A percentile compares a stretch with the other conserved stretches of the same genome.
Conservation (phyloP, 1,284 basidiomycete species). For the Austroboletus niveus region DNA sequence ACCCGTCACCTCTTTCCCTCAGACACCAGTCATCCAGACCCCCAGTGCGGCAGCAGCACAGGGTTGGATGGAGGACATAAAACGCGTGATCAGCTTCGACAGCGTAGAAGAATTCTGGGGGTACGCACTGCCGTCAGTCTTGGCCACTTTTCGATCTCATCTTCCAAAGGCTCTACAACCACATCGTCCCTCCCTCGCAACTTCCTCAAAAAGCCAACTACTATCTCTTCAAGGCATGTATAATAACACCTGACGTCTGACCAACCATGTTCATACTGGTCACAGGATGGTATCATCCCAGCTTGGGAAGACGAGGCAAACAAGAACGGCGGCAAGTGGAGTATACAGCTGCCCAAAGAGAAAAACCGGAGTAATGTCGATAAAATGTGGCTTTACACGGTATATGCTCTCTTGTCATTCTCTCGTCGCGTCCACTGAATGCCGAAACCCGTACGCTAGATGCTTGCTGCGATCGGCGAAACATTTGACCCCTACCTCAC, state of each 20-base stretch:
- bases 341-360: constrained; percentile 94
- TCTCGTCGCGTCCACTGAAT: constrained; percentile 3
- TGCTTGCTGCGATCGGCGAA: constrained; percentile 96
- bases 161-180: constrained; percentile 81
- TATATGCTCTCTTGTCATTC: constrained; percentile 37
- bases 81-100: constrained; percentile 90
- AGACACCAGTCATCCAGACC: constrained; percentile 66
- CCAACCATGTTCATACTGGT: constrained; percentile 4
- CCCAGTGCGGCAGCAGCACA: constrained; percentile 68
- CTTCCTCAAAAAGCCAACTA: constrained; percentile 97
- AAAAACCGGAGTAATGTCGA: constrained; percentile 87
- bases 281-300: constrained; percentile 88
- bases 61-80: constrained; percentile 98
- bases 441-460: constrained; percentile 47
- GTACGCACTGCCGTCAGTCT: constrained; percentile 41
- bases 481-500: constrained; percentile 86
- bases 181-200: constrained; percentile 94
- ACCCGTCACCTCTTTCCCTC: constrained; percentile 74
- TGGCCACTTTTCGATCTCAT: constrained; percentile 11
- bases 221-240: constrained; percentile 90
- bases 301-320: constrained; percentile 98
- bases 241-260: background rate
- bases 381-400: constrained; percentile 97
- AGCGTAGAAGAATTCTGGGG: constrained; percentile 99
- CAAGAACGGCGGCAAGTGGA: constrained; percentile 97